Evolutionary conservation across 2,329 filamentous ascomycete genomes (phyloP).

Genomic region (Cladobotryum mycophilum): DNA sequence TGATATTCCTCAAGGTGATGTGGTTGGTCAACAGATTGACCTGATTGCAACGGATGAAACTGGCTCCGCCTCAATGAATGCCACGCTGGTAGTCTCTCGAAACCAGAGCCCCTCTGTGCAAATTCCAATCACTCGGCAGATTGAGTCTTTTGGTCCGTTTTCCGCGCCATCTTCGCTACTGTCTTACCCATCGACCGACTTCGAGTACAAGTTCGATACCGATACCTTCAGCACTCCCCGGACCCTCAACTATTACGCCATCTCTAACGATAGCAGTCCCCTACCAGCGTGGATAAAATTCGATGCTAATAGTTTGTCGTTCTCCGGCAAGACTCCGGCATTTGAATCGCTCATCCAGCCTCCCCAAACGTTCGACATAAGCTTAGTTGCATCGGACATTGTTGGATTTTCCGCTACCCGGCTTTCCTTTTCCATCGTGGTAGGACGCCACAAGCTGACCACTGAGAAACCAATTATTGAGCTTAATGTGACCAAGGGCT

Average conservation of each 20-base stretch:
- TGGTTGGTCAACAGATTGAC: slow-evolving; percentile 55
- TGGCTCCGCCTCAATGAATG: slow-evolving; percentile 57
- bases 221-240: slow-evolving; percentile 57
- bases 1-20: slow-evolving; percentile 43
- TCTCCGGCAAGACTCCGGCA: slow-evolving; percentile 64
- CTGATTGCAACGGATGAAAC: slow-evolving; percentile 63
- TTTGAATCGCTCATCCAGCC: slow-evolving; percentile 56
- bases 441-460: slow-evolving; percentile 64
- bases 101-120: slow-evolving; percentile 47
- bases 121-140: slow-evolving; percentile 52
- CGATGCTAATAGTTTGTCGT: slow-evolving; percentile 54
- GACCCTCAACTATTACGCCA: slow-evolving; percentile 66
- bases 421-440: slow-evolving; percentile 62
- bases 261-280: slow-evolving; percentile 70
- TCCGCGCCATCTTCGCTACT: slow-evolving; percentile 56
- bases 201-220: slow-evolving; percentile 46
- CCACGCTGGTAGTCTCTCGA: slow-evolving; percentile 65
- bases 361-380: slow-evolving; percentile 65
- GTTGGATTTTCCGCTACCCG: slow-evolving; percentile 66
- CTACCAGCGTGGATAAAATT: slow-evolving; percentile 83
- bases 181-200: slow-evolving; percentile 45
- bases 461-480: slow-evolving; percentile 52
- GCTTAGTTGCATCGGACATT: slow-evolving; percentile 72
- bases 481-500: slow-evolving; percentile 51
- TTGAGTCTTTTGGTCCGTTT: slow-evolving; percentile 51